Base-by-base conservation (phyloP, 1,284 basidiomycete species). In the Singerocomus inundabilis region DNA sequence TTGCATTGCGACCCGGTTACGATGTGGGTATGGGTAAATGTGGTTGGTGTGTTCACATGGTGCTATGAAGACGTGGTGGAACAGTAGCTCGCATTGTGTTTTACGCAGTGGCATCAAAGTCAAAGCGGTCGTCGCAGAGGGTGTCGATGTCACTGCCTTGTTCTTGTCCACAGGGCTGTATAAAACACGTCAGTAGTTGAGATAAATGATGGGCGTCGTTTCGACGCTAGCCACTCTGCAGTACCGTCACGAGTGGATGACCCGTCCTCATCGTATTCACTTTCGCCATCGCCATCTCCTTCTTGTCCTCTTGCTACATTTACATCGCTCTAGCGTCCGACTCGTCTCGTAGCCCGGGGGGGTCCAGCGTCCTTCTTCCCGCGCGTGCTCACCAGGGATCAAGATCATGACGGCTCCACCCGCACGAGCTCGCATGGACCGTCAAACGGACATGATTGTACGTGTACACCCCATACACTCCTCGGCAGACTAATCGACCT, bases 391-490 rank as follows among this genome's bases (percentile, higher is more conserved):
- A 24, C 34, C 32, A 25, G 40, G 31, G 13, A 46, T 38, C 49
- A 36, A 34, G 50, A 54, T 53, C 39, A 66, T 64, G 63, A 39
- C 53, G 44, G 44, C 52, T 37, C 4, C 37, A 32, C 35, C 48
- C 13, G 37, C 57, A 46, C 58, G 47, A 47, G 39, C n/a, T n/a
- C n/a, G 42, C 48, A 43, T 21, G 13, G 37, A 32, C 51, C 44
- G 33, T 53, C 64, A 55, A 30, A 48, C 40, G 39, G 53, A 51
- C 42, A n/a, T n/a, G n/a, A 41, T 49, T 31, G 63, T 67, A 46
- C 42, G 62, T 56, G 28, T 32, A 46, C 18, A 6, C 30, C 8
- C 16, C 21, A 16, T 21, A 7, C 37, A 4, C 28, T 13, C 40
- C 35, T 44, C 30, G 35, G 41, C 37, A 40, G 30, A 29, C 45